Conservation (phyloP, 345 rosid species). For the Eucalyptus erythrocorys region DNA sequence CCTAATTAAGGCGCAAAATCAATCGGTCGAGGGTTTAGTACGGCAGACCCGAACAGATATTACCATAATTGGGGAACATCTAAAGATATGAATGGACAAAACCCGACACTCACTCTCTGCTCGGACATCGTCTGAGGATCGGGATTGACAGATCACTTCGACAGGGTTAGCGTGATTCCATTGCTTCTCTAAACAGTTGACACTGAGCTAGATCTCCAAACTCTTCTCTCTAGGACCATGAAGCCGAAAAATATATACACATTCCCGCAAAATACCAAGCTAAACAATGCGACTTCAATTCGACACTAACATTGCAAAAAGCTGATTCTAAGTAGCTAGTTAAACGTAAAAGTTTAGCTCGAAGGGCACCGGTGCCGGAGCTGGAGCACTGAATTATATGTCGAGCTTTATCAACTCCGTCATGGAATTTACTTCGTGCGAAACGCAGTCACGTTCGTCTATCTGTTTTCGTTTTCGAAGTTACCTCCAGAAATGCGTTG, state of each 20-base stretch:
- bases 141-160: neutral
- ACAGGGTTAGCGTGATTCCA: neutral
- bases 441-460: neutral
- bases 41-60: neutral
- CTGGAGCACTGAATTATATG: neutral
- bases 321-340: neutral
- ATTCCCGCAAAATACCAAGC: neutral
- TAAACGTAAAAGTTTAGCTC: neutral
- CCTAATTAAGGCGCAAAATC: neutral
- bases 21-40: neutral
- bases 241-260: neutral
- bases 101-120: neutral
- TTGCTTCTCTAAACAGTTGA: neutral
- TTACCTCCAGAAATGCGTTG: constrained; percentile 49
- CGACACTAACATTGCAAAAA: neutral
- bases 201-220: neutral
- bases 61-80: neutral
- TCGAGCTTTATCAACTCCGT: neutral
- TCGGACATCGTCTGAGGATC: neutral
- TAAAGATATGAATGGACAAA: neutral
- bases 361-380: neutral
- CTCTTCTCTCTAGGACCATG: neutral
- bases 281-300: neutral
- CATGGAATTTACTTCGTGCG: neutral
- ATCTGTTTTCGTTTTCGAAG: no score